Conservation (phyloP, 257 asterid genomes). For the Salvia rosmarinus region DNA sequence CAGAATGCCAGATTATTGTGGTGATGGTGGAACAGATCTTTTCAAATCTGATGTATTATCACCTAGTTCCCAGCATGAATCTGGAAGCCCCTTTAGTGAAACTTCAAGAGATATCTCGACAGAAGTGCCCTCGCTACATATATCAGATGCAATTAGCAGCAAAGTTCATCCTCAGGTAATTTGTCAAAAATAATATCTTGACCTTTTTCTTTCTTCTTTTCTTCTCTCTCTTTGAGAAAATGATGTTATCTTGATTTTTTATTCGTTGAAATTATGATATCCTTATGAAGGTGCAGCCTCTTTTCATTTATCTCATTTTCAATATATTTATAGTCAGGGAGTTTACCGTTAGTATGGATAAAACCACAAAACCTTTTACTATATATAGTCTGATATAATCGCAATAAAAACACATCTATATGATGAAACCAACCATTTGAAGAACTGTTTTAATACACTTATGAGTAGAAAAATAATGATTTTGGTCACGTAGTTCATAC, state of each 20-base stretch:
- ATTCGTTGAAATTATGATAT: neutral
- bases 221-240: neutral
- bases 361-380: neutral
- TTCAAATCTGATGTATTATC: slow-evolving; percentile 54
- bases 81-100: slow-evolving; percentile 67
- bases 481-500: slow-evolving; percentile 14
- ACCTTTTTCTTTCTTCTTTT: too few species aligned
- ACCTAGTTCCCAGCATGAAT: slow-evolving; percentile 58
- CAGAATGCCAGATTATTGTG: slow-evolving; percentile 65
- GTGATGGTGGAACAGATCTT: slow-evolving; percentile 66
- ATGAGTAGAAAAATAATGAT: neutral
- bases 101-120: slow-evolving; percentile 58
- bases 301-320: neutral
- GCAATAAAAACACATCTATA: neutral
- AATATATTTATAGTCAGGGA: neutral
- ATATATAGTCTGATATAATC: neutral
- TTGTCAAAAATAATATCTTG: neutral
- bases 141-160: slow-evolving; percentile 37
- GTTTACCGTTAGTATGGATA: neutral
- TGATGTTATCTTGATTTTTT: neutral
- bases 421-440: slow-evolving; percentile 4
- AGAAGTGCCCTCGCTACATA: slow-evolving; percentile 39
- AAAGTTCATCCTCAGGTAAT: slow-evolving; percentile 60
- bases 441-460: neutral
- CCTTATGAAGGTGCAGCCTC: neutral